A percentile compares a stretch with the other conserved stretches of the same genome.
Evolutionary conservation across 192 early-diverging fungal genomes (phyloP).

Genomic region (Glomus cerebriforme): DNA sequence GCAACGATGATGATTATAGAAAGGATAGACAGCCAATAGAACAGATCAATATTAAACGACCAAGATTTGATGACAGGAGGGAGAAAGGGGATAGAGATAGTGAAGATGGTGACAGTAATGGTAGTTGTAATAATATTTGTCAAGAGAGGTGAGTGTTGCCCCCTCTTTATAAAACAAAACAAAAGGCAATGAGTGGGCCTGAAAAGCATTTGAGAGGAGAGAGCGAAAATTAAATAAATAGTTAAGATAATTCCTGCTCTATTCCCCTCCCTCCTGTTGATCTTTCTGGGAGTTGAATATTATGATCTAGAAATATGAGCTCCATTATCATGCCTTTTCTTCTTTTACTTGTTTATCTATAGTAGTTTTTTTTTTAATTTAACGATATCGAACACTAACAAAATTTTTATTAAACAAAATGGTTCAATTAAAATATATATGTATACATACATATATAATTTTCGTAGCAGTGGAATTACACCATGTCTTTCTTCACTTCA

Average conservation of each 20-base stretch:
- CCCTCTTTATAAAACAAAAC: neutral
- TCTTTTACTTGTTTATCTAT: neutral
- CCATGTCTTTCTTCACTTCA: neutral
- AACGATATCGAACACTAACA: neutral
- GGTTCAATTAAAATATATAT: too few species aligned
- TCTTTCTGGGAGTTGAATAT: neutral
- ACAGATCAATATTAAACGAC: neutral
- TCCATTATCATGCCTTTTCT: constrained; percentile 2
- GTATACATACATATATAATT: too few species aligned
- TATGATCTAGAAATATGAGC: neutral
- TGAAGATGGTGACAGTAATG: constrained; percentile 18
- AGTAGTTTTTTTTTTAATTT: neutral
- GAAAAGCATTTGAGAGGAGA: neutral
- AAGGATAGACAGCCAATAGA: neutral
- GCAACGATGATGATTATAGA: constrained; percentile 6
- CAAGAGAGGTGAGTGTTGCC: constrained; percentile 15
- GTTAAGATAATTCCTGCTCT: neutral
- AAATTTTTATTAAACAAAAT: too few species aligned
- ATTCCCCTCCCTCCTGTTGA: constrained; percentile 16
- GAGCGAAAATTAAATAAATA: neutral
- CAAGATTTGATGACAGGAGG: constrained; percentile 14
- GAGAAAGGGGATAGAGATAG: constrained; percentile 7
- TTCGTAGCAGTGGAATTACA: neutral
- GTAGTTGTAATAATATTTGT: constrained; percentile 12
- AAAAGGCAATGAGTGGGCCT: constrained; percentile 8